Evolutionary conservation across 179 eudicot species (phyloP).

Genomic region (Carnegiea gigantea): DNA sequence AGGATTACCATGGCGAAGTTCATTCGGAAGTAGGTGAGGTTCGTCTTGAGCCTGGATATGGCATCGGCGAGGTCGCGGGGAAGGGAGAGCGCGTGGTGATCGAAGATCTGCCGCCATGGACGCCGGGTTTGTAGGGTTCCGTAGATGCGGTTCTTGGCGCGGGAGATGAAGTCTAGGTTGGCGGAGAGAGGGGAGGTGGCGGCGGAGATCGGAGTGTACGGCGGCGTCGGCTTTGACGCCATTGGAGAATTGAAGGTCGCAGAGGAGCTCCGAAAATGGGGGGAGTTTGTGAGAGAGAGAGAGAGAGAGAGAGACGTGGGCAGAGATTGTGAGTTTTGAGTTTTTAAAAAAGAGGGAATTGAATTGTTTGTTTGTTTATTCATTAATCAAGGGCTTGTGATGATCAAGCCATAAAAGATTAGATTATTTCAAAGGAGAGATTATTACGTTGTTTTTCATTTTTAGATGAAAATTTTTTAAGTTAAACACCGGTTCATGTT

Average conservation of each 20-base stretch:
- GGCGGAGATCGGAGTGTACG: conserved; percentile 32
- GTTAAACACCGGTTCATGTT: background rate
- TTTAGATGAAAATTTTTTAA: too few species aligned
- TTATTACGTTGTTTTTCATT: background rate
- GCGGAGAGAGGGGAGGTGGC: conserved; percentile 28
- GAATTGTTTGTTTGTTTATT: background rate
- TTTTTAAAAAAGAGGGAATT: background rate
- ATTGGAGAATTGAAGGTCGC: conserved; percentile 8
- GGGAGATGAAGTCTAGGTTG: conserved; percentile 39
- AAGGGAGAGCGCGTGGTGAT: conserved; percentile 37
- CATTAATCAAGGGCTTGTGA: background rate
- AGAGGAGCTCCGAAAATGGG: background rate
- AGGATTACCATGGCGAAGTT: conserved; percentile 57
- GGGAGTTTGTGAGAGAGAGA: background rate
- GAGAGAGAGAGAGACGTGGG: background rate
- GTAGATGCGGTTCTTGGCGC: conserved; percentile 38
- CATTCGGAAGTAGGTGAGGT: conserved; percentile 57
- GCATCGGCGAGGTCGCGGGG: conserved; percentile 51
- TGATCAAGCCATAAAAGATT: background rate
- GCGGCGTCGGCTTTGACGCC: background rate
- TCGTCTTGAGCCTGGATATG: conserved; percentile 45
- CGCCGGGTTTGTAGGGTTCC: conserved; percentile 45
- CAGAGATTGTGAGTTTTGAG: background rate
- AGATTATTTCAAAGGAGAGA: background rate
- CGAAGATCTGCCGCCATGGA: conserved; percentile 62